phyloP scores from a whole-genome alignment of 805 yeast species.

The Lachancea quebecensis region DNA sequence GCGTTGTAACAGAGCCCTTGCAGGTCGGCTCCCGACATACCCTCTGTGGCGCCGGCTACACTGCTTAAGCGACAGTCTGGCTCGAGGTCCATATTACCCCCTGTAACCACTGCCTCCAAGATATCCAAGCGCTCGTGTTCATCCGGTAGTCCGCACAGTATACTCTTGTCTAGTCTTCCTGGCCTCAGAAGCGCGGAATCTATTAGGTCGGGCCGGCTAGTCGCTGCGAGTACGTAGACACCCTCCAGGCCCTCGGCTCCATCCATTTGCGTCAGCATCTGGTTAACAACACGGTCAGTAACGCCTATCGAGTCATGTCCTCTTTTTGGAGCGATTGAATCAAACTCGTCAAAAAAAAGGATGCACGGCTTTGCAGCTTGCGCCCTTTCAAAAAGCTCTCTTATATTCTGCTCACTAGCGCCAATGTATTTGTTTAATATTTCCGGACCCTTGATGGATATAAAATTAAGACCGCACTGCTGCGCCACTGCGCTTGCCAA shows the following conservation, averaged over 20 bases:
- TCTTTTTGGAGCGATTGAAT: slow-evolving; percentile 94
- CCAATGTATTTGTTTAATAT: slow-evolving; percentile 93
- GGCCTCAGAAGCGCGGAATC: slow-evolving; percentile 94
- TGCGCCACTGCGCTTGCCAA: slow-evolving; percentile 90
- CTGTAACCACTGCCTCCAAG: slow-evolving; percentile 28
- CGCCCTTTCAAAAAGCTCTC: slow-evolving; percentile 91
- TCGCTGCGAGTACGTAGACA: slow-evolving; percentile 93
- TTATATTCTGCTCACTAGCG: slow-evolving; percentile 90
- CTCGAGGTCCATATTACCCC: slow-evolving; percentile 42
- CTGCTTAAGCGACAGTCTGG: slow-evolving; percentile 43
- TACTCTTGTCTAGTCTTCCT: slow-evolving; percentile 89
- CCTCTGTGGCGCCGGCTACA: slow-evolving; percentile 56
- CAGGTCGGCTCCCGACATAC: slow-evolving; percentile 91
- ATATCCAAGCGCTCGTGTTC: slow-evolving; percentile 68
- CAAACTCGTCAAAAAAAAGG: slow-evolving; percentile 90
- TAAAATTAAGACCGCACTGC: slow-evolving; percentile 89
- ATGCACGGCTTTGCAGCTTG: slow-evolving; percentile 93
- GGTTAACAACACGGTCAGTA: slow-evolving; percentile 95
- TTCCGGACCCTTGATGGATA: slow-evolving; percentile 93
- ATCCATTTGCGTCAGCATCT: slow-evolving; percentile 95
- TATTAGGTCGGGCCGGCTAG: slow-evolving; percentile 90
- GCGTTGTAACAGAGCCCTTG: slow-evolving; percentile 92
- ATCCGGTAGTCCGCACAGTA: slow-evolving; percentile 83
- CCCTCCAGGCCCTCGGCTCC: slow-evolving; percentile 98
- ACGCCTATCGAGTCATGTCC: slow-evolving; percentile 98